Evolutionary conservation across 148 eudicot genomes (phyloP).

Genomic region (Amaranthus hypochondriacus): DNA sequence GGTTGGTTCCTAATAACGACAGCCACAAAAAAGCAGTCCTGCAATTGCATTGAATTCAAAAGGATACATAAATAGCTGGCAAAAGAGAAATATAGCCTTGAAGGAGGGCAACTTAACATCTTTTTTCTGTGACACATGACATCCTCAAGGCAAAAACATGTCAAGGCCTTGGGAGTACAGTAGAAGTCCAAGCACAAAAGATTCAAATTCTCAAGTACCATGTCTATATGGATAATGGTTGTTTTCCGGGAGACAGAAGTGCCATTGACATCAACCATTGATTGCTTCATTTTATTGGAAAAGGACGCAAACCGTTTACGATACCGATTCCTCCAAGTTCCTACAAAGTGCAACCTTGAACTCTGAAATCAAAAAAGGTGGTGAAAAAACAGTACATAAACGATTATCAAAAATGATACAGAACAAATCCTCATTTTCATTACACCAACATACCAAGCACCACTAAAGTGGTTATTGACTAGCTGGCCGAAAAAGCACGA

Average conservation of each 20-base stretch:
- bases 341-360: conserved; percentile 94
- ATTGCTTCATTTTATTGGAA: conserved; percentile 32
- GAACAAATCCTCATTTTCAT: background rate
- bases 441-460: too few species aligned
- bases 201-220: conserved; percentile 44
- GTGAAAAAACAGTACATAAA: background rate
- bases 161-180: background rate
- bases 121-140: too few species aligned
- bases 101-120: background rate
- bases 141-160: background rate
- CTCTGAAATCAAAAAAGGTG: conserved; percentile 41
- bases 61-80: background rate
- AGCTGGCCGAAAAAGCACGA: too few species aligned
- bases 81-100: background rate
- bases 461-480: too few species aligned
- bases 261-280: conserved; percentile 30
- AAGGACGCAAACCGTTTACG: conserved; percentile 62
- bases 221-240: conserved; percentile 73
- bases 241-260: conserved; percentile 34
- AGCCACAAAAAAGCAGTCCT: conserved; percentile 96
- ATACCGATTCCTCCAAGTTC: conserved; percentile 95
- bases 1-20: conserved; percentile 73
- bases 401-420: background rate
- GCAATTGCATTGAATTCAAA: conserved; percentile 23
- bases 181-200: background rate